Percentiles rank a stretch among this genome's conserved stretches.
phyloP scores from a whole-genome alignment of 108 stramenopile species.

The Conticribra guillardii region DNA sequence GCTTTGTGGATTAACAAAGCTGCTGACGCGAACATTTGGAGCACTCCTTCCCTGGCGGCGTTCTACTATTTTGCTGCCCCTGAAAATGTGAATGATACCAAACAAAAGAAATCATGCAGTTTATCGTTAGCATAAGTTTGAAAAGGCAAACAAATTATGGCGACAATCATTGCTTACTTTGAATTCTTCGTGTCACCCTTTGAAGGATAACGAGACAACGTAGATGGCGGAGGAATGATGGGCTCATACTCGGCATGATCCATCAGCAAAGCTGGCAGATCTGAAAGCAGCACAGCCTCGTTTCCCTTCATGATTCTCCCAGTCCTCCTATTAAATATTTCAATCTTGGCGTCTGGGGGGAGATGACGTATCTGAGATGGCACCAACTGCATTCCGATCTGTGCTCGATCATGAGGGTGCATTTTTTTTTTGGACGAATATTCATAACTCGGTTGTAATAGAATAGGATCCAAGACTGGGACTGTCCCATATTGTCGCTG shows the following conservation, averaged over 20 bases:
- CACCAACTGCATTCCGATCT: neutral
- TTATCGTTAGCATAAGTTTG: neutral
- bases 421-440: neutral
- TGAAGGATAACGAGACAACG: neutral
- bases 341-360: slow-evolving; percentile 40
- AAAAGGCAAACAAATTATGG: neutral
- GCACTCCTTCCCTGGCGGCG: slow-evolving; percentile 36
- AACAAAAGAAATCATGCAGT: slow-evolving; percentile 3
- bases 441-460: neutral
- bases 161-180: slow-evolving; percentile 7
- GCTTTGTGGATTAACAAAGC: slow-evolving; percentile 30
- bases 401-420: neutral
- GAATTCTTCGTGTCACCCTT: too few species aligned
- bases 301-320: slow-evolving; percentile 45
- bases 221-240: slow-evolving; percentile 28
- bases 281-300: slow-evolving; percentile 32
- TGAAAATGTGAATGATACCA: too few species aligned
- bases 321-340: slow-evolving; percentile 53
- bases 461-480: slow-evolving; percentile 16
- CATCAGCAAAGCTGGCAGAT: slow-evolving; percentile 34
- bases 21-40: slow-evolving; percentile 38
- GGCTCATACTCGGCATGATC: slow-evolving; percentile 56
- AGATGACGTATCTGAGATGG: slow-evolving; percentile 33
- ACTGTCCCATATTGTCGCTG: neutral
- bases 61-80: slow-evolving; percentile 3